Base-by-base conservation (phyloP, 306 rosid genomes). In the Dalbergia cultrata region DNA sequence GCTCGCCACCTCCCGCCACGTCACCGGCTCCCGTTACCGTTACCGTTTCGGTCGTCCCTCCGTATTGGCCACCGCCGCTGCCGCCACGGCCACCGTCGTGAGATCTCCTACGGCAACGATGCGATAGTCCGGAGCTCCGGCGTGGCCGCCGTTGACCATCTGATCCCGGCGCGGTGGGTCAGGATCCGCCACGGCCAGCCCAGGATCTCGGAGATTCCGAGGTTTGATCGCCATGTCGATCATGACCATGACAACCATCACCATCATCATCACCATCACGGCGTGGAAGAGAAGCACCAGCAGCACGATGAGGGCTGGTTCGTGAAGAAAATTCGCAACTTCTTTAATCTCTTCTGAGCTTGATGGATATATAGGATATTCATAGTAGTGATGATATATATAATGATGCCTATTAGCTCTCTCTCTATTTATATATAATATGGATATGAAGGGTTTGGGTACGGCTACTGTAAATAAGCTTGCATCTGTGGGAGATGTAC, bases 91-190 rank as follows among this genome's bases (percentile, higher is more conserved):
- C 85, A 60, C 77, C 78, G 37, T 72, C 85, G 70, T 17, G 67
- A 82, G 82, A 76, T 82, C 78, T 61, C 74, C 13, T 82, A 82
- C 69, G 85, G 85, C 21, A 82, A 70, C 78, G 85, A 82, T 67
- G 54, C 44, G 58, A 82, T 82, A 72, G 11, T 75, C 49, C 49
- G 49, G 10, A 7, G 1, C 8, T 1, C 2, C 13, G 67, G 70
- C 12, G 60, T 22, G 14, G 5, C 13, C 35, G 17, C 1, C 37
- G 44, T 3, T 6, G 44, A 3, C 9, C 64, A 57, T 18, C 77
- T 8, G 77, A 68, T 75, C 50, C 71, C 37, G 22, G 10, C 49
- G 13, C 75, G 64, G 19, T 75, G 63, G 63, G 3, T 5, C 19
- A 47, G 12, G 17, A 4, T 47, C 50, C 85, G 13, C 34, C 5